Conservation (phyloP, 352 stramenopile species). For the Pilasporangium apinafurcum region DNA sequence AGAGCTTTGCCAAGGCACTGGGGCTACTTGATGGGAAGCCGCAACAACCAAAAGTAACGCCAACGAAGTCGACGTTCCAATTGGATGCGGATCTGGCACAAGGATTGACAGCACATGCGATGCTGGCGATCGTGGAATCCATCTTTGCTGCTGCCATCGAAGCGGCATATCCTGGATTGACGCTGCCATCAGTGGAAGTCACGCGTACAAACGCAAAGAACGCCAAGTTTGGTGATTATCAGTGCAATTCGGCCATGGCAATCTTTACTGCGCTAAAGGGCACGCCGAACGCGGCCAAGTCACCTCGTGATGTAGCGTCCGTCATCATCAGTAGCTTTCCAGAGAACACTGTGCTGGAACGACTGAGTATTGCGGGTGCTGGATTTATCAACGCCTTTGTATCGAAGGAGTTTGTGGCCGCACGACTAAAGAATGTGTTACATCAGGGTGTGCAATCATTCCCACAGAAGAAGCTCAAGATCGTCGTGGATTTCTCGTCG, state of each 20-base stretch:
- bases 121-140: constrained; percentile 66
- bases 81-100: constrained; percentile 37
- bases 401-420: constrained; percentile 72
- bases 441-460: constrained; percentile 62
- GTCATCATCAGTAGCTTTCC: constrained; percentile 87
- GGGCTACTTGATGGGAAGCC: constrained; percentile 35
- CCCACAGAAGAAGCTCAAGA: constrained; percentile 76
- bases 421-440: constrained; percentile 65
- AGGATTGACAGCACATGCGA: constrained; percentile 69
- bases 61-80: constrained; percentile 13
- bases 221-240: constrained; percentile 93
- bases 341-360: constrained; percentile 84
- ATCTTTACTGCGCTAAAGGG: constrained; percentile 96
- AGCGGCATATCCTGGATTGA: constrained; percentile 52
- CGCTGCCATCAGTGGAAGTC: constrained; percentile 50
- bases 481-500: constrained; percentile 82
- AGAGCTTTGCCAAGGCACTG: constrained; percentile 40
- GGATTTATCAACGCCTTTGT: constrained; percentile 99
- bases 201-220: constrained; percentile 77
- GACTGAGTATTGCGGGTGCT: constrained; percentile 86
- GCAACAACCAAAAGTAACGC: constrained; percentile 32
- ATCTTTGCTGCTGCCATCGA: constrained; percentile 73
- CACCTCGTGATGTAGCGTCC: constrained; percentile 84
- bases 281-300: constrained; percentile 56
- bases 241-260: constrained; percentile 98